These are phyloP conservation scores for Yamadazyma kitorensis DNA, from an alignment of 805 yeast species.

Conservation along the genomic window DNA sequence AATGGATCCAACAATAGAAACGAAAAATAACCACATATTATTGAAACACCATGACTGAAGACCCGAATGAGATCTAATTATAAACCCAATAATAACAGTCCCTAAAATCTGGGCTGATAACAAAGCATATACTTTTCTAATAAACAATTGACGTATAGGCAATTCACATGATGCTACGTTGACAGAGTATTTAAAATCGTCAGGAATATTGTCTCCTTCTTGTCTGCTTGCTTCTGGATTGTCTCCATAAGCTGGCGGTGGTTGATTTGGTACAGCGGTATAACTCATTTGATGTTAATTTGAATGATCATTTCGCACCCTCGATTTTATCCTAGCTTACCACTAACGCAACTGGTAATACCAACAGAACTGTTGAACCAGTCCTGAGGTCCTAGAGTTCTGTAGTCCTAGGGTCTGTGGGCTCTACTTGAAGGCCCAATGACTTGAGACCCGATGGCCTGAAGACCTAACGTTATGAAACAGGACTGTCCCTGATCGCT, in stretches of 20 bases:
- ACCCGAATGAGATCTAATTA: slow-evolving; percentile 44
- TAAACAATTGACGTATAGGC: slow-evolving; percentile 69
- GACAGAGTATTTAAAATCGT: slow-evolving; percentile 81
- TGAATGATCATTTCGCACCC: too few relatives aligned
- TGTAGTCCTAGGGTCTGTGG: too few relatives aligned
- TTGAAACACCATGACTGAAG: slow-evolving; percentile 53
- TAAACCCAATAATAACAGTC: slow-evolving; percentile 57
- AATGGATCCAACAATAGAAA: slow-evolving; percentile 57
- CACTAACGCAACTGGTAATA: too few relatives aligned
- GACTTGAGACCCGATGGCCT: too few relatives aligned
- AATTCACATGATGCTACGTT: slow-evolving; percentile 76
- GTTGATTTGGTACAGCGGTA: slow-evolving; percentile 7
- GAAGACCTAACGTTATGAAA: too few relatives aligned
- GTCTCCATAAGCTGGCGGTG: slow-evolving; percentile 13
- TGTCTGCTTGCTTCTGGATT: slow-evolving; percentile 19
- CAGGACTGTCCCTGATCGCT: too few relatives aligned
- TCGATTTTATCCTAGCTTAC: too few relatives aligned
- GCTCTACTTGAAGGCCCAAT: too few relatives aligned
- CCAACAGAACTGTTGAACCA: too few relatives aligned
- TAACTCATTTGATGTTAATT: too few relatives aligned
- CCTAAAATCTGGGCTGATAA: slow-evolving; percentile 60
- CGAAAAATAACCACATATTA: slow-evolving; percentile 57
- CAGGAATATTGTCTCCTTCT: slow-evolving; percentile 46
- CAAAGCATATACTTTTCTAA: slow-evolving; percentile 76
- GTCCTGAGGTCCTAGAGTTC: too few relatives aligned